Base-by-base conservation (phyloP, 768 basidiomycete species). In the Cyathus striatus region DNA sequence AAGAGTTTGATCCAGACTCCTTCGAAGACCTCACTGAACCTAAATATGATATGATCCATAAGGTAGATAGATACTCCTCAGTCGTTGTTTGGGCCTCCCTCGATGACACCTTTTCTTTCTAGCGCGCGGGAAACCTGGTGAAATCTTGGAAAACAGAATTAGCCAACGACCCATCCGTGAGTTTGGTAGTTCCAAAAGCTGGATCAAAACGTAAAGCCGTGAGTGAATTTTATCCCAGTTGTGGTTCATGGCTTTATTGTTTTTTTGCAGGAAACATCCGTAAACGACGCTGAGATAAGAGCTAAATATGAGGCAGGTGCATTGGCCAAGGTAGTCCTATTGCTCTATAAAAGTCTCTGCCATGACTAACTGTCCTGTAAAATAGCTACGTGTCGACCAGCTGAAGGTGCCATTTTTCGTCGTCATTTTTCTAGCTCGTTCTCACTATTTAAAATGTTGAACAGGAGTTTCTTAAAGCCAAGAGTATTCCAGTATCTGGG, bases 21-120 rank as follows among this genome's bases (percentile, higher is more conserved):
- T 90, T 90, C 47, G 83, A 88, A 49, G 95, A 99, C 62, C 64
- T 83, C 51, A 92, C 94, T 0, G 58, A 75, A 45, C 94, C 94
- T 3, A 83, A 86, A 52, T 65, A 79, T 37, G 78, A 82, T 44
- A 72, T 76, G 58, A 91, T 97, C 43, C 86, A 90, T 55, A 81
- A 86, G 72, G 90, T 89, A 45, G 40, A 26, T 43, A 17, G 10
- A 38, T 36, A 20, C 6, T 30, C 18, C 7, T 17, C n/a, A 45
- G 38, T 47, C 41, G 43, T 33, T 40, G 41, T 38, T 46, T 49
- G 22, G 33, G 41, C 43, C 42, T n/a, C n/a, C n/a, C n/a, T n/a
- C n/a, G 24, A 30, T 20, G 25, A 33, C 10, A 41, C 40, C 16
- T 46, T 44, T 21, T 42, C 45, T 16, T 26, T 25, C 25, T 52